Evolutionary conservation across 1,284 basidiomycete species (phyloP).

Genomic region (Hypsizygus ulmarius): DNA sequence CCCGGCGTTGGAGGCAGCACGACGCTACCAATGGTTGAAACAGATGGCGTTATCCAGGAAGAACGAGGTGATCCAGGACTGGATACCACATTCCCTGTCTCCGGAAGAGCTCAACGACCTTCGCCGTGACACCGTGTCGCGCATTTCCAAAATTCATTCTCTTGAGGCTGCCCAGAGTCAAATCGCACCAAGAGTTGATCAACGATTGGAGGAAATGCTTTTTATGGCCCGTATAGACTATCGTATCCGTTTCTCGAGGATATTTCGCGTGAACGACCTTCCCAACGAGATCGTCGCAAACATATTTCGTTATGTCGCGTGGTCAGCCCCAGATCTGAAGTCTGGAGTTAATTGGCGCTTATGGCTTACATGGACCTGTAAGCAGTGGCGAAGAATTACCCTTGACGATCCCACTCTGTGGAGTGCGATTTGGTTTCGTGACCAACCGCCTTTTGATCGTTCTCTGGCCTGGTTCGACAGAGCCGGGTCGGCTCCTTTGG

Average conservation of each 20-base stretch:
- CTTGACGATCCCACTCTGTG: conserved; percentile 52
- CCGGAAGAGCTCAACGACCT: conserved; percentile 21
- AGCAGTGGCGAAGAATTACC: conserved; percentile 49
- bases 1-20: too few relatives aligned
- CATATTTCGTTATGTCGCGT: conserved; percentile 57
- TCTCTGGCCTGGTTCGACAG: conserved; percentile 54
- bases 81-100: conserved; percentile 25
- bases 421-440: conserved; percentile 59
- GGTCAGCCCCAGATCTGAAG: conserved; percentile 38
- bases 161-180: conserved; percentile 22
- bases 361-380: conserved; percentile 55
- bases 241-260: conserved; percentile 27
- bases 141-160: conserved; percentile 23
- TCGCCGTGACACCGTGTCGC: conserved; percentile 21
- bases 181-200: conserved; percentile 16
- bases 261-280: conserved; percentile 59
- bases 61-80: conserved; percentile 18
- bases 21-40: not conserved
- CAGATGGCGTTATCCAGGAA: not conserved
- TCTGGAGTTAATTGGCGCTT: conserved; percentile 41
- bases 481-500: conserved; percentile 48
- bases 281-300: conserved; percentile 61
- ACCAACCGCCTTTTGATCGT: conserved; percentile 44
- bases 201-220: conserved; percentile 27
- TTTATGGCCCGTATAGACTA: conserved; percentile 30